Percentiles rank a stretch among this genome's conserved stretches.
Evolutionary conservation across 2,329 filamentous ascomycete species (phyloP).

Genomic region (Pseudonectria buxi): DNA sequence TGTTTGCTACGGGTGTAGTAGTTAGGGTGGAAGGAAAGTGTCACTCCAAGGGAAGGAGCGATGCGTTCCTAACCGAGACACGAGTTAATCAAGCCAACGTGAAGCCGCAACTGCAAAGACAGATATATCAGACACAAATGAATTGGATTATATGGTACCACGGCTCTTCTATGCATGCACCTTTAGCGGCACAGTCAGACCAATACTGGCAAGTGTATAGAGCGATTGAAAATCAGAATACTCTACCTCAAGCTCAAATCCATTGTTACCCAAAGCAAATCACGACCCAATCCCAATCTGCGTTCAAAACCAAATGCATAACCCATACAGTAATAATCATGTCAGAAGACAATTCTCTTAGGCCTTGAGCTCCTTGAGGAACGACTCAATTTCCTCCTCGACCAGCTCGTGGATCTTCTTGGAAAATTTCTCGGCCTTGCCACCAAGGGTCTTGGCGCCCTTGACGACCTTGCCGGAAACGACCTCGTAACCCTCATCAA

Average conservation of each 20-base stretch:
- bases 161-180: constrained; percentile 1
- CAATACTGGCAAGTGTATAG: neutral
- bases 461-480: constrained; percentile 50
- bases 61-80: too few species aligned
- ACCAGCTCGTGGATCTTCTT: constrained; percentile 58
- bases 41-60: too few species aligned
- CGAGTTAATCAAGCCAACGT: too few species aligned
- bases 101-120: too few species aligned
- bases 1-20: too few species aligned
- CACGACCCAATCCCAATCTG: constrained; percentile 15
- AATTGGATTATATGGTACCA: neutral
- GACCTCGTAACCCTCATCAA: constrained; percentile 55
- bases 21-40: too few species aligned
- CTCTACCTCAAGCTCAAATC: constrained; percentile 9
- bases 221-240: too few species aligned
- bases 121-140: too few species aligned
- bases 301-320: constrained; percentile 20
- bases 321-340: constrained; percentile 18
- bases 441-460: constrained; percentile 44
- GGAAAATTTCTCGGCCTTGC: constrained; percentile 55
- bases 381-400: constrained; percentile 54
- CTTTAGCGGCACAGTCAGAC: neutral
- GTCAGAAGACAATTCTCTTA: constrained; percentile 22
- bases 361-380: constrained; percentile 46
- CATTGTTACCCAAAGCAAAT: constrained; percentile 23